phyloP scores from a whole-genome alignment of 495 filamentous ascomycete species.

The Neurospora hispaniola region DNA sequence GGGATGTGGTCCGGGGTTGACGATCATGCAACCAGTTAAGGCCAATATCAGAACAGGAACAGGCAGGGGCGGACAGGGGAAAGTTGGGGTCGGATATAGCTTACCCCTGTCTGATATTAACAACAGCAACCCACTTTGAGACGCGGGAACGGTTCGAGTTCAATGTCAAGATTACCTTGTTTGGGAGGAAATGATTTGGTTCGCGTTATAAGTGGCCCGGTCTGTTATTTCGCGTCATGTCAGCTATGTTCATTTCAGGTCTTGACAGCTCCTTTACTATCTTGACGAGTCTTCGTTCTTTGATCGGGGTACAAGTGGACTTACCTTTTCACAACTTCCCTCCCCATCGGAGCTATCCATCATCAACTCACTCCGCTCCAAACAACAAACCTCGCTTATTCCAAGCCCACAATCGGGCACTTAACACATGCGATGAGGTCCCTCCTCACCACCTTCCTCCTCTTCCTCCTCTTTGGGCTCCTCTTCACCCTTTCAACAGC shows the following conservation, averaged over 20 bases:
- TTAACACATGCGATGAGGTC: neutral
- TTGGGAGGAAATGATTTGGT: neutral
- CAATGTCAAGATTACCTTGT: neutral
- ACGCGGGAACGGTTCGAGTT: neutral
- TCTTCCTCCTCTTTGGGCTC: neutral
- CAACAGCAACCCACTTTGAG: neutral
- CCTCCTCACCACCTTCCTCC: neutral
- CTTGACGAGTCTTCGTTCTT: too few relatives aligned
- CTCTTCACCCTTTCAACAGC: neutral
- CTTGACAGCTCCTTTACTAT: too few relatives aligned
- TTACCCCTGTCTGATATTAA: neutral
- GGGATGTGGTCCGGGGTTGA: neutral
- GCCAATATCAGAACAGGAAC: too few relatives aligned
- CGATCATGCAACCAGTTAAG: neutral
- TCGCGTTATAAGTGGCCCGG: neutral
- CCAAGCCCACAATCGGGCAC: neutral
- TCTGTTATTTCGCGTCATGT: neutral
- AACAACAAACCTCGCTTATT: neutral
- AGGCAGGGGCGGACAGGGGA: too few relatives aligned
- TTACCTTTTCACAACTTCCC: too few relatives aligned
- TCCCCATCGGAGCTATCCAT: too few relatives aligned
- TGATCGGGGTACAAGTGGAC: too few relatives aligned
- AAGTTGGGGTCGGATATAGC: neutral
- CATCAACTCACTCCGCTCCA: neutral
- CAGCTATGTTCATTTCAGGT: too few relatives aligned